Conservation (phyloP, 495 filamentous ascomycete species). For the Neurospora sp. region DNA sequence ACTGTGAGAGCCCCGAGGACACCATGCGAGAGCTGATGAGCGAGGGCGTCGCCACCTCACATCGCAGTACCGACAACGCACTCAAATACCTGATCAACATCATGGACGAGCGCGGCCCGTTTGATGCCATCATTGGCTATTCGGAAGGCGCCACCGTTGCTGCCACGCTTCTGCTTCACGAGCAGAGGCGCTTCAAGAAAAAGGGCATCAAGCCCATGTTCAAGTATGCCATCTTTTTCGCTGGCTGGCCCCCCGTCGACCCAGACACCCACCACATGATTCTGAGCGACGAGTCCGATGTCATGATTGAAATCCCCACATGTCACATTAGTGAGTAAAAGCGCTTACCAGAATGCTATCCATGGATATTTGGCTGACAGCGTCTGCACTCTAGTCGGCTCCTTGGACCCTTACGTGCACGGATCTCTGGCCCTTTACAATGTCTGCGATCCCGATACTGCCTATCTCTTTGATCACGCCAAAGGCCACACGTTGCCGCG, state of each 20-base stretch:
- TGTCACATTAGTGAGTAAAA: constrained; percentile 43
- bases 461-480: constrained; percentile 49
- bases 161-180: constrained; percentile 43
- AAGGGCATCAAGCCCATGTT: constrained; percentile 37
- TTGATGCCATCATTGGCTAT: constrained; percentile 47
- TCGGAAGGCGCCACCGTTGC: constrained; percentile 54
- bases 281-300: constrained; percentile 42
- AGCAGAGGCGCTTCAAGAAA: constrained; percentile 35
- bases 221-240: constrained; percentile 48
- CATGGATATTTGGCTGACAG: background rate
- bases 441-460: constrained; percentile 45
- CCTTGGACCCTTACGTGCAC: constrained; percentile 45
- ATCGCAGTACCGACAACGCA: constrained; percentile 30
- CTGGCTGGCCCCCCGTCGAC: constrained; percentile 47
- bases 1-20: constrained; percentile 36
- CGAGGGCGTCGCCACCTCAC: constrained; percentile 34
- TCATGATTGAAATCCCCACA: constrained; percentile 43
- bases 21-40: constrained; percentile 42
- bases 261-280: constrained; percentile 34
- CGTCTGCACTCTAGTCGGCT: constrained; percentile 31
- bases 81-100: constrained; percentile 35
- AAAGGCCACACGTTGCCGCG: constrained; percentile 47
- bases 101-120: constrained; percentile 41
- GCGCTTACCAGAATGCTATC: background rate
- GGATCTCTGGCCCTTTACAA: constrained; percentile 49